Evolutionary conservation across 2,329 filamentous ascomycete genomes (phyloP).

Genomic region (Aureobasidium leucospermi): DNA sequence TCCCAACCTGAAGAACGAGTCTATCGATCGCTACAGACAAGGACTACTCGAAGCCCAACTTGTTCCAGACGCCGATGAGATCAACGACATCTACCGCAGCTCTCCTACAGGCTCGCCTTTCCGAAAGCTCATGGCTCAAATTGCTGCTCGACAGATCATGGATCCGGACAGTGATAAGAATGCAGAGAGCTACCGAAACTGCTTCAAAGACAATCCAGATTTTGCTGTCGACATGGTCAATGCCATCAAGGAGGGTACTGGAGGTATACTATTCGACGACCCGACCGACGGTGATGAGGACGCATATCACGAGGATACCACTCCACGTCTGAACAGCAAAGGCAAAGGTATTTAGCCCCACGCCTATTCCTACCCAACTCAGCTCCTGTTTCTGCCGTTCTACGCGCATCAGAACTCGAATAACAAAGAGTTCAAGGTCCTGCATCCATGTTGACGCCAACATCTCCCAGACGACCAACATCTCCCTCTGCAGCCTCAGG

Average conservation of each 20-base stretch:
- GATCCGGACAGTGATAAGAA: constrained; percentile 45
- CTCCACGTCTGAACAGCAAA: constrained; percentile 28
- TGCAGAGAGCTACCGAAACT: constrained; percentile 42
- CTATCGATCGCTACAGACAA: constrained; percentile 48
- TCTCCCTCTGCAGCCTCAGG: neutral
- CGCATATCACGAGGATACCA: constrained; percentile 45
- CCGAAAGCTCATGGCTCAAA: constrained; percentile 43
- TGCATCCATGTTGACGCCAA: constrained; percentile 15
- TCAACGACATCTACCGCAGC: constrained; percentile 45
- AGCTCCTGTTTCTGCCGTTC: neutral
- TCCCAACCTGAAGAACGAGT: constrained; percentile 44
- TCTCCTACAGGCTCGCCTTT: constrained; percentile 41
- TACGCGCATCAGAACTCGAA: neutral
- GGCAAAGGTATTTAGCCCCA: constrained; percentile 15
- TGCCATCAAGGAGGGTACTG: constrained; percentile 42
- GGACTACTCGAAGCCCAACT: constrained; percentile 43
- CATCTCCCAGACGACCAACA: constrained; percentile 10
- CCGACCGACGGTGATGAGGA: constrained; percentile 42
- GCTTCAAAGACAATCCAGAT: constrained; percentile 43
- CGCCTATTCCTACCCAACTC: neutral
- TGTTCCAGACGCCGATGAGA: constrained; percentile 48
- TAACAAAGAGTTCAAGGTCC: constrained; percentile 17
- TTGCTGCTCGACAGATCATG: constrained; percentile 52
- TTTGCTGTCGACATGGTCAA: constrained; percentile 49
- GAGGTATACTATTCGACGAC: constrained; percentile 46